phyloP scores from a whole-genome alignment of 139 green algal genomes.

The Chlorella sp. region DNA sequence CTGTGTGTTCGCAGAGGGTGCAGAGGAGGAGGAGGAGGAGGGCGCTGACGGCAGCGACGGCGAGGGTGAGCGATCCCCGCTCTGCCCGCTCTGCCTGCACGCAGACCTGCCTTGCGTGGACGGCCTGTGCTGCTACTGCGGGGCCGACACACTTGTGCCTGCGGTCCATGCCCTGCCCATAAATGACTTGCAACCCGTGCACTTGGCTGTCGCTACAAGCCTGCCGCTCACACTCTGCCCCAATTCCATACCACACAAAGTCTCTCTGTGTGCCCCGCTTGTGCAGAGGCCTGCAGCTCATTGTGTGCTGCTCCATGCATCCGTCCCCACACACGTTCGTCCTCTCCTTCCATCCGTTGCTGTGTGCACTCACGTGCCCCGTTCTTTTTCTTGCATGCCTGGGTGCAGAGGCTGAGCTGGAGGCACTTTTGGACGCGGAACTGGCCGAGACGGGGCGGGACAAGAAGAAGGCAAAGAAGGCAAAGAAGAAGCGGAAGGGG shows the following conservation, averaged over 20 bases:
- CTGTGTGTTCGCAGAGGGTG: neutral
- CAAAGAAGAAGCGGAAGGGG: neutral
- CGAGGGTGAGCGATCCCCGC: conserved; percentile 5
- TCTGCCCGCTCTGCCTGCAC: neutral
- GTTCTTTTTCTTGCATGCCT: neutral
- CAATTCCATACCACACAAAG: too few species aligned
- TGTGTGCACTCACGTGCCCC: too few species aligned
- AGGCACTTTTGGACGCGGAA: neutral
- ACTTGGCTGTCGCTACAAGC: too few species aligned
- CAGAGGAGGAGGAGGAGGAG: conserved; percentile 34
- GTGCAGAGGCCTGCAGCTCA: conserved; percentile 52
- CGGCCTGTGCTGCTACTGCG: neutral
- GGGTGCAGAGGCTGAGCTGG: neutral
- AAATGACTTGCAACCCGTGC: too few species aligned
- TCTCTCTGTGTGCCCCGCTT: neutral
- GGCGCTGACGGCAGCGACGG: conserved; percentile 33
- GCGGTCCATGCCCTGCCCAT: too few species aligned
- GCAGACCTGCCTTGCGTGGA: neutral
- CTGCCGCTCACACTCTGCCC: too few species aligned
- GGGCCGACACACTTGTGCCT: too few species aligned
- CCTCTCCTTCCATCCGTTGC: neutral
- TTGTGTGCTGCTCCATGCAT: neutral
- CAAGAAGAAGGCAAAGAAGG: conserved; percentile 34
- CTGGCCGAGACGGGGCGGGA: neutral
- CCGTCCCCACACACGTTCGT: too few species aligned